These are phyloP conservation scores for Blastobotrys arbuscula DNA, from an alignment of 1,139 yeast species.

Conservation along the genomic window DNA sequence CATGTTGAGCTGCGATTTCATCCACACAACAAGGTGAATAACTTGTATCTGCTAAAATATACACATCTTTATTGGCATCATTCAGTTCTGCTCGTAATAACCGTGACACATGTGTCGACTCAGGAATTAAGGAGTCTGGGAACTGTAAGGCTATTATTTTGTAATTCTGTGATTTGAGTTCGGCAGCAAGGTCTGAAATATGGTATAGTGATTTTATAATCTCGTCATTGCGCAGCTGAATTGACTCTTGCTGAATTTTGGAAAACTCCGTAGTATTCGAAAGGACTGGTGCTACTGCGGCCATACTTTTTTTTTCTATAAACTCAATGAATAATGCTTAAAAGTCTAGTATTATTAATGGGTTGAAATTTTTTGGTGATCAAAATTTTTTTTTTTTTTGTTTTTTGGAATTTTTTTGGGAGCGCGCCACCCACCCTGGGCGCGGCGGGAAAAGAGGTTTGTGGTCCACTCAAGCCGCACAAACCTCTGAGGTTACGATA, in stretches of 20 bases:
- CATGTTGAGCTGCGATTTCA: conserved; percentile 95
- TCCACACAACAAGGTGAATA: conserved; percentile 95
- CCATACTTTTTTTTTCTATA: neutral
- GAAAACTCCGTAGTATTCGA: conserved; percentile 57
- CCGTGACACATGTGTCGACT: conserved; percentile 66
- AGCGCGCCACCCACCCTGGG: neutral
- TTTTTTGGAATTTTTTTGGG: neutral
- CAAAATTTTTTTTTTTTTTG: neutral
- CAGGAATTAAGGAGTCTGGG: conserved; percentile 75
- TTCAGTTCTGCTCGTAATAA: conserved; percentile 34
- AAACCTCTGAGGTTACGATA: no score
- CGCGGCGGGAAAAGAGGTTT: neutral
- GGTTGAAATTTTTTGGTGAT: neutral
- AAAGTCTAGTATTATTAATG: conserved; percentile 11
- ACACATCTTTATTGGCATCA: conserved; percentile 22
- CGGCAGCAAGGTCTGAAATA: conserved; percentile 20
- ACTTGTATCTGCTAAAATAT: conserved; percentile 80
- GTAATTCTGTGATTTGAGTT: conserved; percentile 31
- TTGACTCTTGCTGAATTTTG: conserved; percentile 37
- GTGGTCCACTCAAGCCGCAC: no score
- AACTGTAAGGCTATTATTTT: conserved; percentile 73
- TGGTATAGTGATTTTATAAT: conserved; percentile 24
- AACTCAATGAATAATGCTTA: no score
- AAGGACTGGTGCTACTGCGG: conserved; percentile 48
- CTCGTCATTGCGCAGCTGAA: neutral